These are phyloP conservation scores for Serendipita sp. DNA, from an alignment of 768 basidiomycete species.

Conservation along the genomic window DNA sequence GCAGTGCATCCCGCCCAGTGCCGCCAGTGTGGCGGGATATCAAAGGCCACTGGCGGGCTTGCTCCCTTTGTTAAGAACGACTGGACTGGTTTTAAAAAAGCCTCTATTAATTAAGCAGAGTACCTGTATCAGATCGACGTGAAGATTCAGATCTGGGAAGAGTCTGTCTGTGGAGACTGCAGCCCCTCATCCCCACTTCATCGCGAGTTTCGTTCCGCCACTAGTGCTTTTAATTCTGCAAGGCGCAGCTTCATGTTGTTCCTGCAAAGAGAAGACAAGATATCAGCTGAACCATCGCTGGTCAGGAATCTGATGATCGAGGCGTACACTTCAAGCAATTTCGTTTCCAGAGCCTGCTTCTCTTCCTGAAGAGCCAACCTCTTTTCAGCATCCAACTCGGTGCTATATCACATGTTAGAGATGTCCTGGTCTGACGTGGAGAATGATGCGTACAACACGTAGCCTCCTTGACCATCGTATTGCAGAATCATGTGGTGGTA, in stretches of 20 bases:
- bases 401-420: constrained; percentile 29
- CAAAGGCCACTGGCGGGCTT: too few species aligned
- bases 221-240: constrained; percentile 41
- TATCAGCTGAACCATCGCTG: neutral
- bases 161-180: neutral
- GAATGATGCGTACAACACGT: constrained; percentile 61
- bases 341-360: constrained; percentile 76
- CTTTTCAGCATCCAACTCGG: constrained; percentile 77
- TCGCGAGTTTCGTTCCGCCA: constrained; percentile 14
- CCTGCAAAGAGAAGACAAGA: constrained; percentile 24
- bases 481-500: constrained; percentile 77
- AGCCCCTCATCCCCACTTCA: neutral
- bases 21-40: too few species aligned
- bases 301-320: neutral
- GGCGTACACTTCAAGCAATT: constrained; percentile 72
- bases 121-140: neutral
- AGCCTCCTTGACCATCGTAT: constrained; percentile 89
- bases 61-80: too few species aligned
- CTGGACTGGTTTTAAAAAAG: neutral
- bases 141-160: neutral
- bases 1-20: neutral
- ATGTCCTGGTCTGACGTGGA: neutral
- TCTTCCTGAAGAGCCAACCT: constrained; percentile 86
- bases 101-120: neutral
- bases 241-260: constrained; percentile 71